phyloP scores from a whole-genome alignment of 225 moss, liverwort and hornwort genomes.

The Bryoerythrophyllum caledonicum region DNA sequence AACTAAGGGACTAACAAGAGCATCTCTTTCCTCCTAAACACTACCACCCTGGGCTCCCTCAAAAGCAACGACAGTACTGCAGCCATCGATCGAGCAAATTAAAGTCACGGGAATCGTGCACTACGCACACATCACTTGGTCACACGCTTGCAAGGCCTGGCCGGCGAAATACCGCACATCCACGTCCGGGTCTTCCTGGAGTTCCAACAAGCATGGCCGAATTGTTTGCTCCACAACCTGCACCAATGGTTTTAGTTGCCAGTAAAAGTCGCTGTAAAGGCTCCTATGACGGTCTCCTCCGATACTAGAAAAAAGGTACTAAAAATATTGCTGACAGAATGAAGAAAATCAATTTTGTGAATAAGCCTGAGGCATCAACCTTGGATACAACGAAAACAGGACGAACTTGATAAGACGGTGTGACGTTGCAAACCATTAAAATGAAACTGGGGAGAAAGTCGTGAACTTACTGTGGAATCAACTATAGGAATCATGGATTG shows the following conservation, averaged over 20 bases:
- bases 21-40: slow-evolving; percentile 30
- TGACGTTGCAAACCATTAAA: neutral
- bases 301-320: neutral
- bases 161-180: slow-evolving; percentile 97
- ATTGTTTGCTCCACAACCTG: slow-evolving; percentile 98
- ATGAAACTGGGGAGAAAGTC: slow-evolving; percentile 2
- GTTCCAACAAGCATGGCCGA: slow-evolving; percentile 93
- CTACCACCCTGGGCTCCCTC: slow-evolving; percentile 41
- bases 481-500: slow-evolving; percentile 97
- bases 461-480: slow-evolving; percentile 71
- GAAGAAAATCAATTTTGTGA: neutral
- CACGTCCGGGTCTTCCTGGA: slow-evolving; percentile 96
- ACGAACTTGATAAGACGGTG: neutral
- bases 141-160: slow-evolving; percentile 96
- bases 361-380: neutral
- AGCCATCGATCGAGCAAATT: slow-evolving; percentile 40
- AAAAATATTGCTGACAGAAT: neutral
- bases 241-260: slow-evolving; percentile 5
- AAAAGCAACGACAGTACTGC: slow-evolving; percentile 34
- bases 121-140: slow-evolving; percentile 98
- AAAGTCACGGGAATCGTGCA: slow-evolving; percentile 4
- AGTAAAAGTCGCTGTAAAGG: too few relatives aligned
- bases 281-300: too few relatives aligned
- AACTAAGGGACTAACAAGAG: slow-evolving; percentile 50
- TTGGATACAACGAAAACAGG: neutral